These are phyloP conservation scores for Haplosporangium sp. DNA, from an alignment of 371 early-diverging fungal genomes.

Conservation along the genomic window DNA sequence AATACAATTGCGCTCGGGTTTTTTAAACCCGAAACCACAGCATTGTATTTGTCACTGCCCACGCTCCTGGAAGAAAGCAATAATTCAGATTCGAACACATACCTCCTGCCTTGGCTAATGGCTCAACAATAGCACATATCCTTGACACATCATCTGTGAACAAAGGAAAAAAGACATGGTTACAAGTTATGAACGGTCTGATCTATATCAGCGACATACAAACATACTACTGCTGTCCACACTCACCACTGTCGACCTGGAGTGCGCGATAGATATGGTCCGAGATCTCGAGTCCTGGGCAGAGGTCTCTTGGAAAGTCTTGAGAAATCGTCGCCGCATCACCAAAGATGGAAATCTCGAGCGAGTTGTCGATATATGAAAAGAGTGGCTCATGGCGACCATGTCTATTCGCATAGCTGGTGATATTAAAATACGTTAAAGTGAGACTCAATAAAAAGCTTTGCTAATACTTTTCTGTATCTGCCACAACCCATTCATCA, in stretches of 20 bases:
- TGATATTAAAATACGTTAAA: too few relatives aligned
- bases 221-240: background rate
- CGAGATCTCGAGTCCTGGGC: constrained; percentile 46
- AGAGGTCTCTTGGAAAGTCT: constrained; percentile 38
- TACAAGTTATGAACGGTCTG: too few relatives aligned
- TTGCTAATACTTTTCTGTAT: too few relatives aligned
- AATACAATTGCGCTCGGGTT: background rate
- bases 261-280: constrained; percentile 44
- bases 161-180: background rate
- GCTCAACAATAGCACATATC: constrained; percentile 50
- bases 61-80: background rate
- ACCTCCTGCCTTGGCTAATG: constrained; percentile 53
- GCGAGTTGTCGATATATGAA: constrained; percentile 50
- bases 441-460: too few relatives aligned
- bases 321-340: constrained; percentile 20
- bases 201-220: too few relatives aligned
- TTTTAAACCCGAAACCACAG: too few relatives aligned
- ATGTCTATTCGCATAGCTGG: constrained; percentile 17
- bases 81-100: constrained; percentile 6
- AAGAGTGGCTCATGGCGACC: constrained; percentile 31
- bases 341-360: constrained; percentile 52
- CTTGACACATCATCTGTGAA: constrained; percentile 37
- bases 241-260: constrained; percentile 48
- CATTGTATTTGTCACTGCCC: constrained; percentile 1
- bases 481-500: too few relatives aligned